phyloP scores from a whole-genome alignment of 345 rosid species.

The Xanthoceras sorbifolium region DNA sequence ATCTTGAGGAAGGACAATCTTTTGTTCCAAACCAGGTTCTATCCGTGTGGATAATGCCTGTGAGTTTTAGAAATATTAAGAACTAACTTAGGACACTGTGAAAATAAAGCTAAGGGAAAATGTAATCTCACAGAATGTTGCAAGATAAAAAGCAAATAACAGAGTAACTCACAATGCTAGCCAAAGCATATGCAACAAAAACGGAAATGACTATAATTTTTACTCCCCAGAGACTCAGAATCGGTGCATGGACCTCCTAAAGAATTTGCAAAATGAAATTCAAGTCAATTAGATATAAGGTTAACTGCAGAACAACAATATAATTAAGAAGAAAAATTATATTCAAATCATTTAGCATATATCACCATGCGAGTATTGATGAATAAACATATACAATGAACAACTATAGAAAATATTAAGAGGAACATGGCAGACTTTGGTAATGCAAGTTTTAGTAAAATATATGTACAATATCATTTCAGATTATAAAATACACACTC shows the following conservation, averaged over 20 bases:
- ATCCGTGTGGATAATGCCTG: constrained; percentile 89
- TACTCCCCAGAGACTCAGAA: constrained; percentile 80
- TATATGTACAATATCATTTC: background rate
- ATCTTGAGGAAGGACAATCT: constrained; percentile 93
- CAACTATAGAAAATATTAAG: background rate
- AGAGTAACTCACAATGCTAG: constrained; percentile 75
- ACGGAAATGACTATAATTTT: constrained; percentile 68
- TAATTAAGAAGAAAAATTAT: background rate
- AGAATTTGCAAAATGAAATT: constrained; percentile 23
- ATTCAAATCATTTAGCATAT: background rate
- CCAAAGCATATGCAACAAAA: constrained; percentile 76
- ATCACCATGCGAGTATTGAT: background rate
- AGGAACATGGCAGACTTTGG: background rate
- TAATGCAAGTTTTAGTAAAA: background rate
- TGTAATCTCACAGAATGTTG: constrained; percentile 6
- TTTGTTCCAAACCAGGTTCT: constrained; percentile 94
- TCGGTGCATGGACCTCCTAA: constrained; percentile 87
- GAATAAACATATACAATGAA: background rate
- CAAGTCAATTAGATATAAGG: constrained; percentile 12
- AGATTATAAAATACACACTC: background rate
- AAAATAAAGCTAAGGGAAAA: constrained; percentile 3
- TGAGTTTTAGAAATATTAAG: constrained; percentile 23
- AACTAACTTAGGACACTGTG: constrained; percentile 11
- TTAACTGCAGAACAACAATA: background rate
- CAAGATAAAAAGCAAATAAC: constrained; percentile 6